Conservation (phyloP, 306 rosid genomes). For the Abrus pulchellus region DNA sequence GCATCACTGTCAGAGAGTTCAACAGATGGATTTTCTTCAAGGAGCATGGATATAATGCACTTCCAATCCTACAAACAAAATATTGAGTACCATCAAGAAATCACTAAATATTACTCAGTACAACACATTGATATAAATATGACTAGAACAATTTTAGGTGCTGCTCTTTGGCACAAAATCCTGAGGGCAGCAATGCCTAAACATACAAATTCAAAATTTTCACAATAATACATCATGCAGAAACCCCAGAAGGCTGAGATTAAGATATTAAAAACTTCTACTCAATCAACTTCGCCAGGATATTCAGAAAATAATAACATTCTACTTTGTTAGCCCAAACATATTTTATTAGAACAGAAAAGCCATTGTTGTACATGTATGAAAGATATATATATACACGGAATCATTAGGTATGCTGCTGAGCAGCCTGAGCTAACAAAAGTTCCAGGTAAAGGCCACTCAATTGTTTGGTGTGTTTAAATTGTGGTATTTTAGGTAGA, state of each 20-base stretch:
- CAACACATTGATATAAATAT: constrained; percentile 7
- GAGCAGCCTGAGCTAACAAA: neutral
- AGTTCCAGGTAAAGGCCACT: neutral
- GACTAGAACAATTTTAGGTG: constrained; percentile 21
- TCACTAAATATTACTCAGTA: constrained; percentile 40
- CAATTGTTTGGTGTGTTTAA: constrained; percentile 1
- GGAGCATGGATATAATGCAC: constrained; percentile 88
- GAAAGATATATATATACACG: neutral
- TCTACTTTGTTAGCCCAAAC: constrained; percentile 7
- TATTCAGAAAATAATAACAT: constrained; percentile 4
- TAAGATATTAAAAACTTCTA: constrained; percentile 30
- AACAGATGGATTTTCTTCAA: constrained; percentile 74
- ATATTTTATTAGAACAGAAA: constrained; percentile 14
- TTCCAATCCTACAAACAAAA: constrained; percentile 91
- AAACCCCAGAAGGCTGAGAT: constrained; percentile 7
- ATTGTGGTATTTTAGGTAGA: constrained; percentile 6
- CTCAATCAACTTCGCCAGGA: neutral
- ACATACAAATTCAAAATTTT: neutral
- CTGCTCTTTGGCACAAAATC: constrained; percentile 38
- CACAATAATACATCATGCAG: constrained; percentile 8
- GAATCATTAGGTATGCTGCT: constrained; percentile 15
- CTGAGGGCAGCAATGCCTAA: constrained; percentile 20
- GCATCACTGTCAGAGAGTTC: constrained; percentile 92
- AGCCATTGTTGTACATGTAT: neutral
- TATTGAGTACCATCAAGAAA: constrained; percentile 44